phyloP scores from a whole-genome alignment of 495 filamentous ascomycete genomes.

The Physcia stellaris region DNA sequence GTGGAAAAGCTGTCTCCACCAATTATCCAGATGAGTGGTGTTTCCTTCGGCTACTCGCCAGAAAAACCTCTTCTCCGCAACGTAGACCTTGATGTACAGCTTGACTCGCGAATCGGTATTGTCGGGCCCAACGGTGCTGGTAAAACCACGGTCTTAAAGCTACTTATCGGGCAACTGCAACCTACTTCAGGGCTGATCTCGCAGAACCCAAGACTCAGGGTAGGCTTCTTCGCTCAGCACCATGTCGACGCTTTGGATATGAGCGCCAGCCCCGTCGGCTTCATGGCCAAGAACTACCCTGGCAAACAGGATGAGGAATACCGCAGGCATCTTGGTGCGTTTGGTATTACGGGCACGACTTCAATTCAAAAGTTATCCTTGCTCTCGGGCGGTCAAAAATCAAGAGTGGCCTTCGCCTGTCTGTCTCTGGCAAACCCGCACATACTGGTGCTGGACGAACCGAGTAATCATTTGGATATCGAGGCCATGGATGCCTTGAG shows the following conservation, averaged over 20 bases:
- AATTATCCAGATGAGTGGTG: conserved; percentile 91
- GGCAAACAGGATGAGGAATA: conserved; percentile 95
- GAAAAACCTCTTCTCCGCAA: conserved; percentile 71
- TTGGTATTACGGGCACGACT: conserved; percentile 96
- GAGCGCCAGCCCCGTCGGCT: conserved; percentile 73
- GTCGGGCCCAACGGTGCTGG: conserved; percentile 97
- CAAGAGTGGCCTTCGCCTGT: conserved; percentile 92
- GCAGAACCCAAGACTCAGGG: conserved; percentile 69
- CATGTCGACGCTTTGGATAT: conserved; percentile 95
- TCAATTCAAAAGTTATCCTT: conserved; percentile 93
- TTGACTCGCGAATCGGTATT: conserved; percentile 96
- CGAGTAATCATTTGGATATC: conserved; percentile 96
- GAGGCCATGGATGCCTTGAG: conserved; percentile 97
- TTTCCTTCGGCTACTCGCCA: conserved; percentile 77
- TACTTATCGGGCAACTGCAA: conserved; percentile 75
- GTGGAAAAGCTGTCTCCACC: conserved; percentile 95
- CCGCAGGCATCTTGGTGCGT: conserved; percentile 86
- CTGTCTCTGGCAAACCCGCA: conserved; percentile 86
- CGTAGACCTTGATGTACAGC: conserved; percentile 90
- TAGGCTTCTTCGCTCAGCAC: conserved; percentile 97
- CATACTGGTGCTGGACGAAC: conserved; percentile 95
- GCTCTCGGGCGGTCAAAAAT: conserved; percentile 95
- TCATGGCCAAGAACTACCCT: conserved; percentile 87
- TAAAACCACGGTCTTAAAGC: conserved; percentile 92
- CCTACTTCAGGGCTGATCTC: conserved; percentile 73